phyloP scores from a whole-genome alignment of 2,329 filamentous ascomycete genomes.

The Cladorrhinum sp. region DNA sequence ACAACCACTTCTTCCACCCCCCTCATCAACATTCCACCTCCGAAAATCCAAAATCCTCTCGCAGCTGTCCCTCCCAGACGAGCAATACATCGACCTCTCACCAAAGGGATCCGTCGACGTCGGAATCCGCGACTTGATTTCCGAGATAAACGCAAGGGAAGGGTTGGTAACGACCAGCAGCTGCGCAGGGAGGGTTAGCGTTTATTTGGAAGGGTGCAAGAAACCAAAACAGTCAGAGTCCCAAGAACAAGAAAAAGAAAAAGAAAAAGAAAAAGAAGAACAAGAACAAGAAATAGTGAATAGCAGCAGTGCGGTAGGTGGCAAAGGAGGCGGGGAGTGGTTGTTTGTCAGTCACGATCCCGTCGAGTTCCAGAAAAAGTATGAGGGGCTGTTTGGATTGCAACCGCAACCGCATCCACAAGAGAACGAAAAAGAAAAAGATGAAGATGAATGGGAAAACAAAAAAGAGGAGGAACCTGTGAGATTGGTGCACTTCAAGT shows the following conservation, averaged over 20 bases:
- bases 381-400: slow-evolving; percentile 34
- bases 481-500: slow-evolving; percentile 78
- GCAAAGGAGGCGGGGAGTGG: slow-evolving; percentile 88
- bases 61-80: slow-evolving; percentile 65
- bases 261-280: slow-evolving; percentile 1
- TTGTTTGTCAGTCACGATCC: slow-evolving; percentile 79
- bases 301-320: slow-evolving; percentile 50
- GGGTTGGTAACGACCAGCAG: slow-evolving; percentile 90
- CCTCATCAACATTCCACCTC: slow-evolving; percentile 44
- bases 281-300: not conserved
- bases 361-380: slow-evolving; percentile 36
- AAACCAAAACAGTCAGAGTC: slow-evolving; percentile 35
- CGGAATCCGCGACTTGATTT: slow-evolving; percentile 73
- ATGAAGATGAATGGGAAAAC: slow-evolving; percentile 22
- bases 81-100: slow-evolving; percentile 75
- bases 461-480: slow-evolving; percentile 26
- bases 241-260: not conserved
- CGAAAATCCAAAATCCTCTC: slow-evolving; percentile 73
- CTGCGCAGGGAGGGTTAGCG: slow-evolving; percentile 81
- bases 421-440: slow-evolving; percentile 23
- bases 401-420: too few relatives aligned
- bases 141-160: slow-evolving; percentile 69
- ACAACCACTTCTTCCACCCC: slow-evolving; percentile 28
- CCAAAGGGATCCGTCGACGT: slow-evolving; percentile 86
- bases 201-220: slow-evolving; percentile 81